Conservation (phyloP, 306 rosid genomes). For the Lithocarpus polystachyus region DNA sequence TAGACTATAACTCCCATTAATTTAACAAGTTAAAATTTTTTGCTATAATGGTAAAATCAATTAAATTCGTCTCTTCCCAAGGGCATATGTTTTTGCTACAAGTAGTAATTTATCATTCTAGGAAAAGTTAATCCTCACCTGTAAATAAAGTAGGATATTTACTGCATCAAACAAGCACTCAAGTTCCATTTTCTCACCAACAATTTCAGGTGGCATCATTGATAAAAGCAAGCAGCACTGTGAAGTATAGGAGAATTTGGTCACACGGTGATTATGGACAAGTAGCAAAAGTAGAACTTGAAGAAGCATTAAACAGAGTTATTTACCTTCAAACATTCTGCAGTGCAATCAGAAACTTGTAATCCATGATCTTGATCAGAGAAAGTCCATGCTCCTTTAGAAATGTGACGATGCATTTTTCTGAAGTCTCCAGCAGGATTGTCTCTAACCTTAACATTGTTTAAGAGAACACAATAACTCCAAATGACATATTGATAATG, state of each 20-base stretch:
- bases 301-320: not conserved
- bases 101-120: too few species aligned
- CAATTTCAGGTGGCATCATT: constrained; percentile 52
- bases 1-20: too few species aligned
- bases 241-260: not conserved
- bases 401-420: constrained; percentile 66
- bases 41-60: too few species aligned
- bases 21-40: too few species aligned
- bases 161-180: constrained; percentile 60
- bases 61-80: too few species aligned
- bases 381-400: constrained; percentile 83
- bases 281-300: not conserved
- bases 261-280: not conserved
- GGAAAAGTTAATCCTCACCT: constrained; percentile 20
- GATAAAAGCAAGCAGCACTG: constrained; percentile 71
- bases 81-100: too few species aligned
- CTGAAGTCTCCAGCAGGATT: constrained; percentile 61
- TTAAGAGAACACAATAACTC: too few species aligned
- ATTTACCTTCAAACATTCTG: constrained; percentile 65
- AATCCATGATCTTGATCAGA: constrained; percentile 86
- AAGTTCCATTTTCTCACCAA: constrained; percentile 68
- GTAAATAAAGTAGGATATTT: constrained; percentile 61
- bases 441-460: constrained; percentile 36
- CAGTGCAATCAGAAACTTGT: constrained; percentile 82
- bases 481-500: too few species aligned